phyloP scores from a whole-genome alignment of 2,329 filamentous ascomycete species.

The Seiridium unicorne region DNA sequence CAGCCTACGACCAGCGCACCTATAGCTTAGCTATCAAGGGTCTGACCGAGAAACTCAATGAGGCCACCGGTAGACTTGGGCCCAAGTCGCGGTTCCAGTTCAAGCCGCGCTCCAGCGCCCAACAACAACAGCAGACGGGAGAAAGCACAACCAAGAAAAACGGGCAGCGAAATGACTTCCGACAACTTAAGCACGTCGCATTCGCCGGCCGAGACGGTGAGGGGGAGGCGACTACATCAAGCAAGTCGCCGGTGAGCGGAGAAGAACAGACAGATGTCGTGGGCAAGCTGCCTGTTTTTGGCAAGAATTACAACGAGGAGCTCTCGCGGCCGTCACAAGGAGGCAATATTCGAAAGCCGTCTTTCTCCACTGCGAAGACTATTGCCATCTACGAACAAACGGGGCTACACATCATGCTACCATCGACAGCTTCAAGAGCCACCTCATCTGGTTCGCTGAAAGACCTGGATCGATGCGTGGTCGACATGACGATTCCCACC shows the following conservation, averaged over 20 bases:
- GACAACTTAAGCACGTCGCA: background rate
- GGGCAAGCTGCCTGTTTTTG: conserved; percentile 32
- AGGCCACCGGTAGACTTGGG: conserved; percentile 63
- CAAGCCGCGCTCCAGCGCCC: conserved; percentile 54
- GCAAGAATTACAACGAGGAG: conserved; percentile 54
- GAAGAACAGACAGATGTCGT: conserved; percentile 32
- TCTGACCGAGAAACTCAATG: conserved; percentile 74
- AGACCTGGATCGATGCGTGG: conserved; percentile 66
- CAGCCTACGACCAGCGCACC: conserved; percentile 84
- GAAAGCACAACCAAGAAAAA: conserved; percentile 20
- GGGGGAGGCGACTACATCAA: background rate
- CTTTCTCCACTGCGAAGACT: conserved; percentile 60
- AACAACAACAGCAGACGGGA: background rate
- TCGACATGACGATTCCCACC: conserved; percentile 75
- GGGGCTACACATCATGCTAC: conserved; percentile 74
- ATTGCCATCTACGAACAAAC: conserved; percentile 67
- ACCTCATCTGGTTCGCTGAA: conserved; percentile 73
- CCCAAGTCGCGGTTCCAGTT: conserved; percentile 85
- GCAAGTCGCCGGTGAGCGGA: conserved; percentile 5
- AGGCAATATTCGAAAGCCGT: conserved; percentile 51
- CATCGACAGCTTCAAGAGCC: conserved; percentile 66
- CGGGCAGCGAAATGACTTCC: background rate
- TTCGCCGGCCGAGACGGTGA: background rate
- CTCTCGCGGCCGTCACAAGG: conserved; percentile 37
- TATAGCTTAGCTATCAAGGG: conserved; percentile 83